Evolutionary conservation across 441 rosid species (phyloP).

Genomic region (Macaranga tanarius): DNA sequence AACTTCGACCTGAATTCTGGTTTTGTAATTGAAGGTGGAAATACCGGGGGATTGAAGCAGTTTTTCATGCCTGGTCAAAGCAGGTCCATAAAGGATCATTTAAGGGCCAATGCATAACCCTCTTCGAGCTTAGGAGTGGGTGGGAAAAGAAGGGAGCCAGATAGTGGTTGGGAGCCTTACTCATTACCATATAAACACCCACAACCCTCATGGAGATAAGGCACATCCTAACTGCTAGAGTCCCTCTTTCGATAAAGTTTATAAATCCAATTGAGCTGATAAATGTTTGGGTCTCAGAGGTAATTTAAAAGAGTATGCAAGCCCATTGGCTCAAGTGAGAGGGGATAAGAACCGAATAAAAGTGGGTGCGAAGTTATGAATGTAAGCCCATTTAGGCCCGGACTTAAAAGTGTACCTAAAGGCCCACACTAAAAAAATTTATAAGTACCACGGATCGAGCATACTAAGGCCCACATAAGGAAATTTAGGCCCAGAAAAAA

Average conservation of each 20-base stretch:
- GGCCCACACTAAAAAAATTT: too few relatives aligned
- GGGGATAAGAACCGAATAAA: conserved; percentile 48
- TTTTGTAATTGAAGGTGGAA: conserved; percentile 61
- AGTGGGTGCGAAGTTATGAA: conserved; percentile 32
- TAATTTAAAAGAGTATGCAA: conserved; percentile 27
- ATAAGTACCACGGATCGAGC: too few relatives aligned
- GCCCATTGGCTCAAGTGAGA: conserved; percentile 44
- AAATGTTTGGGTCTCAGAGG: conserved; percentile 28
- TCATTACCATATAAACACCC: conserved; percentile 44
- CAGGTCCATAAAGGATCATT: conserved; percentile 56
- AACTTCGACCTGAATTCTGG: conserved; percentile 74
- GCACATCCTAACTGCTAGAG: conserved; percentile 17
- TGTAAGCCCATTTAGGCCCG: too few relatives aligned
- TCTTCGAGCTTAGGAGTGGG: conserved; percentile 65
- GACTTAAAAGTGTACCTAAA: too few relatives aligned
- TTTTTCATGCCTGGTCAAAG: conserved; percentile 59
- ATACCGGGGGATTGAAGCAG: conserved; percentile 52
- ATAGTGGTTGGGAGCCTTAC: conserved; percentile 68
- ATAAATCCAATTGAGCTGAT: conserved; percentile 29
- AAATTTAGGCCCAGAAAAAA: too few relatives aligned
- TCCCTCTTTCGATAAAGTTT: conserved; percentile 16
- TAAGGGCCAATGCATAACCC: conserved; percentile 51
- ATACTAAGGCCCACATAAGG: too few relatives aligned
- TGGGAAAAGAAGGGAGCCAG: conserved; percentile 84
- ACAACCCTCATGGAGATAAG: conserved; percentile 74